Evolutionary conservation across 441 rosid genomes (phyloP).

Genomic region (Gossypium davidsonii): DNA sequence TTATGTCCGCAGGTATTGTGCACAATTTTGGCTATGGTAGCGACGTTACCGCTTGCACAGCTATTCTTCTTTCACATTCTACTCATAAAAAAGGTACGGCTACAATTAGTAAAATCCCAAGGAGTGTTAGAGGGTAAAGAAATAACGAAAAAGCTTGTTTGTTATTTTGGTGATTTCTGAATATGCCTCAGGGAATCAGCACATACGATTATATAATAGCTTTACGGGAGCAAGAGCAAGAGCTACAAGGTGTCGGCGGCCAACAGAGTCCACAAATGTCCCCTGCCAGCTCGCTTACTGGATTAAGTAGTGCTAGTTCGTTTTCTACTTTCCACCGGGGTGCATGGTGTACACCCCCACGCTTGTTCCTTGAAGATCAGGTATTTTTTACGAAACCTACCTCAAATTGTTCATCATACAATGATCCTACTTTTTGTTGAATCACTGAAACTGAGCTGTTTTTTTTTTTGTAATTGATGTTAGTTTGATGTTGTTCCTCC

Average conservation of each 20-base stretch:
- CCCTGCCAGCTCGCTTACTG: slow-evolving; percentile 89
- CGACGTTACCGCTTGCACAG: slow-evolving; percentile 86
- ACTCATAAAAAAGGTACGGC: slow-evolving; percentile 87
- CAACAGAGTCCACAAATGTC: slow-evolving; percentile 96
- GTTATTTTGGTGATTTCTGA: slow-evolving; percentile 7
- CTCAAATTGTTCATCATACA: neutral
- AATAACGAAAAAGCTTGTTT: neutral
- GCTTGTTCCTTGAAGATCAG: slow-evolving; percentile 93
- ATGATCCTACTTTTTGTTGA: neutral
- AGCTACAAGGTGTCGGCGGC: slow-evolving; percentile 72
- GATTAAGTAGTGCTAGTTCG: slow-evolving; percentile 94
- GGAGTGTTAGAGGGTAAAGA: neutral
- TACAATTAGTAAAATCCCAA: slow-evolving; percentile 11
- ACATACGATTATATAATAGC: slow-evolving; percentile 96
- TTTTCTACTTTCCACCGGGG: slow-evolving; percentile 83
- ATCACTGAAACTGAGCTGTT: neutral
- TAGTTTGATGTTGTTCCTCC: slow-evolving; percentile 99
- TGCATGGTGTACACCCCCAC: slow-evolving; percentile 97
- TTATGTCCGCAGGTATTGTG: slow-evolving; percentile 56
- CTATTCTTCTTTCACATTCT: slow-evolving; percentile 96
- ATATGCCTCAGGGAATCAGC: slow-evolving; percentile 66
- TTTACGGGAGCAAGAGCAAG: slow-evolving; percentile 91
- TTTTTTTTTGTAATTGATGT: neutral
- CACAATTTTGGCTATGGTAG: slow-evolving; percentile 87
- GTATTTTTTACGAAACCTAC: slow-evolving; percentile 26